A percentile compares a stretch with the other conserved stretches of the same genome.
phyloP scores from a whole-genome alignment of 768 basidiomycete genomes.

The Psilocybe tampanensis region DNA sequence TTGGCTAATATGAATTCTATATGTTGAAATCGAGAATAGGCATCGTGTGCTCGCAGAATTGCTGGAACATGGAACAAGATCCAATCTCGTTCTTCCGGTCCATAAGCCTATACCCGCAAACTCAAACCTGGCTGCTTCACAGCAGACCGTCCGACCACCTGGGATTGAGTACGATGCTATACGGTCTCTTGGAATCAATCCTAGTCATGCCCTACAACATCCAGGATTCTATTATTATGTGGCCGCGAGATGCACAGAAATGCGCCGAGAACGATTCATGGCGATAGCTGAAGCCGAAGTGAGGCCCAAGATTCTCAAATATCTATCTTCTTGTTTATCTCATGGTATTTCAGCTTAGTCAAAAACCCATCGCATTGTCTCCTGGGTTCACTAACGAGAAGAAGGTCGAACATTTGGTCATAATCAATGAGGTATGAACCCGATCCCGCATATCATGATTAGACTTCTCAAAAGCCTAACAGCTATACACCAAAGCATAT shows the following conservation, averaged over 20 bases:
- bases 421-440: constrained; percentile 75
- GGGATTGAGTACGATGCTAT: constrained; percentile 55
- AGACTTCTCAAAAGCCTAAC: constrained; percentile 1
- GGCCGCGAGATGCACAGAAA: constrained; percentile 85
- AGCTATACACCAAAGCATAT: constrained; percentile 95
- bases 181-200: constrained; percentile 72
- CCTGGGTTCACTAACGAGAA: constrained; percentile 89
- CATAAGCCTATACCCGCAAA: constrained; percentile 47
- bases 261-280: constrained; percentile 69
- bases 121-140: constrained; percentile 19
- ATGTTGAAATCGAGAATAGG: constrained; percentile 37
- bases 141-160: constrained; percentile 18
- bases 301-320: constrained; percentile 12
- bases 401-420: constrained; percentile 85
- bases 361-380: constrained; percentile 38
- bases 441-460: not conserved
- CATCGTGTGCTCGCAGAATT: constrained; percentile 91
- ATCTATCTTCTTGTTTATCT: constrained; percentile 1
- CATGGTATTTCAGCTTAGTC: constrained; percentile 22
- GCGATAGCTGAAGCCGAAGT: constrained; percentile 62
- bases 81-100: constrained; percentile 62
- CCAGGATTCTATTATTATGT: constrained; percentile 93
- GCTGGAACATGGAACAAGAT: constrained; percentile 76
- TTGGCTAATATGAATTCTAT: not conserved
- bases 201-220: constrained; percentile 83